Evolutionary conservation across 129 eudicot species (phyloP), one percentile per base, ranked within the genome.

Genomic region (Glebionis coronaria): DNA sequence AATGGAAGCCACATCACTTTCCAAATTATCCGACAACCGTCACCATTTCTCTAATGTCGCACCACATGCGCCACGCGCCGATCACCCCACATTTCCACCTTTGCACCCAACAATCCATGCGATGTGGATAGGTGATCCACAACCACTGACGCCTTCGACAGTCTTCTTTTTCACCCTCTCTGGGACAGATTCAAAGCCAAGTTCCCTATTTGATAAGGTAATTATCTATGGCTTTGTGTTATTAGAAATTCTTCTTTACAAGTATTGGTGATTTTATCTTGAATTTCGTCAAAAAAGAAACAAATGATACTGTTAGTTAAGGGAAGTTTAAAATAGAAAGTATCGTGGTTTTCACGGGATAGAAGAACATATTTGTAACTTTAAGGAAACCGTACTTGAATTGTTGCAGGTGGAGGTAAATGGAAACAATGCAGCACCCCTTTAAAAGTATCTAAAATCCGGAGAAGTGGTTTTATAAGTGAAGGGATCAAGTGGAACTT

Each of bases 401-500:
- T 72, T 40, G 27, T 25, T 69, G 35, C 71, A 91, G 97, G 65
- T 91, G 74, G 90, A 87, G 20, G 97, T 91, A 40, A 91, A 91
- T 16, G 97, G 97, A 9, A 78, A 91, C 75, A 88, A 91, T 78
- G 81, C 96, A 45, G 90, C 85, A 15, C 97, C 97, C 9, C 87
- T 91, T 16, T 91, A 82, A 82, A 85, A 88, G 82, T 85, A 79
- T 74, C 75, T 91, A 61, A 87, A 88, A 73, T 74, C 93, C 14
- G 82, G 47, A 87, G 85, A 75, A 88, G 89, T 20, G 97, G 96
- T 49, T 68, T 91, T 46, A 50, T 91, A 49, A 65, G 78, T 45
- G 80, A 88, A 73, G 96, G 87, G 46, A 88, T 91, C 67, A 91
- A 91, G 81, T 91, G 97, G 97, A 91, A 91, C 82, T 91, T 91